phyloP scores from a whole-genome alignment of 306 rosid species.

The Fagus sylvatica region DNA sequence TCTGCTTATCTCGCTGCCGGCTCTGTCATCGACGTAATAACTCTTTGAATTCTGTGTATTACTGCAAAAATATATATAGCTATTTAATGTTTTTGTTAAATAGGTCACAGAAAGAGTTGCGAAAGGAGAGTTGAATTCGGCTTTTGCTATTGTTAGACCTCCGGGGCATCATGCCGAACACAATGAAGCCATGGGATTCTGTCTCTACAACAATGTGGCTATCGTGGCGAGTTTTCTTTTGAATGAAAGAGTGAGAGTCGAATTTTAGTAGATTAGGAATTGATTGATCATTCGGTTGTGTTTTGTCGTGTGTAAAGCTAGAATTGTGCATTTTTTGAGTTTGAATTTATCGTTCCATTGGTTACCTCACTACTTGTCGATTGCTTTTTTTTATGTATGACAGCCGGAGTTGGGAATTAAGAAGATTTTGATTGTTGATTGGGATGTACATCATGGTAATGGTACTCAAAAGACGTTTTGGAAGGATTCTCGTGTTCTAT shows the following conservation, averaged over 20 bases:
- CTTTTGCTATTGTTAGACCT: constrained; percentile 87
- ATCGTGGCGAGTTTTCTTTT: constrained; percentile 67
- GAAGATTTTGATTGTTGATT: constrained; percentile 84
- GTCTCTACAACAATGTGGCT: constrained; percentile 91
- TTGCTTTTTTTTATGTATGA: constrained; percentile 27
- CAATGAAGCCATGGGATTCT: constrained; percentile 88
- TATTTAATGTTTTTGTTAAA: constrained; percentile 19
- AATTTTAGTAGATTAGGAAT: constrained; percentile 8
- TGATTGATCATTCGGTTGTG: neutral
- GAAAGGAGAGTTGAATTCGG: constrained; percentile 73
- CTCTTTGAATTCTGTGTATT: too few species aligned
- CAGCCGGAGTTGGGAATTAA: constrained; percentile 84
- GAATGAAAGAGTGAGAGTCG: constrained; percentile 61
- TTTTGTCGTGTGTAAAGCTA: neutral
- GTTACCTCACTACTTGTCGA: constrained; percentile 15
- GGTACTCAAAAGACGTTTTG: constrained; percentile 94
- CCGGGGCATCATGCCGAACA: constrained; percentile 98
- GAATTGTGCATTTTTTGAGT: neutral
- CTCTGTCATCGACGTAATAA: constrained; percentile 66
- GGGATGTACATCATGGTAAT: constrained; percentile 99
- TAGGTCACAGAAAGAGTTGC: constrained; percentile 81
- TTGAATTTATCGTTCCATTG: neutral
- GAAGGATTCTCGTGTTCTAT: constrained; percentile 79
- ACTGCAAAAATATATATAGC: too few species aligned
- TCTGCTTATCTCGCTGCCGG: constrained; percentile 94